Percentiles rank a stretch among this genome's conserved stretches.
Conservation (phyloP, 2,329 filamentous ascomycete genomes). For the Trichoderma atrobrunneum region DNA sequence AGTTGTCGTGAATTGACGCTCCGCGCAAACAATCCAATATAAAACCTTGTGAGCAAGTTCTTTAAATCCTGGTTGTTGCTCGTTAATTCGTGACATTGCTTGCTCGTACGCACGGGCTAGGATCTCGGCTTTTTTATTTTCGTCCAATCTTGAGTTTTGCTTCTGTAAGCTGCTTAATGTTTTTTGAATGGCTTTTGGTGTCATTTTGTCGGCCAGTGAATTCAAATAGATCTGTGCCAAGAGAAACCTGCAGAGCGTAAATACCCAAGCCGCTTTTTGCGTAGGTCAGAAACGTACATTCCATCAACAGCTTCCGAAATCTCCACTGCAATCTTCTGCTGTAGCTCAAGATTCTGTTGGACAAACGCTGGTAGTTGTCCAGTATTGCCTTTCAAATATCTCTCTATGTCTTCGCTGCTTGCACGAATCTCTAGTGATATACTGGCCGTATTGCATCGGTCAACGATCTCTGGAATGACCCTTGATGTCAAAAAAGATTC, state of each 20-base stretch:
- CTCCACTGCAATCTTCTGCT: not conserved
- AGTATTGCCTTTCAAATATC: not conserved
- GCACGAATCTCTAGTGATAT: not conserved
- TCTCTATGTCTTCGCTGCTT: not conserved
- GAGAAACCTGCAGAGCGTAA: not conserved
- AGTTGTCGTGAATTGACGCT: not conserved
- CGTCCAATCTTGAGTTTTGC: not conserved
- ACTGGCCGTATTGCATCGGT: not conserved
- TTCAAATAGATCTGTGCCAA: not conserved
- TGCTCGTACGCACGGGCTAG: not conserved
- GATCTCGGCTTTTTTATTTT: not conserved
- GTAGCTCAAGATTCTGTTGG: not conserved
- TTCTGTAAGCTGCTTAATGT: not conserved
- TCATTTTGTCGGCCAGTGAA: not conserved
- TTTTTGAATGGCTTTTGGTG: not conserved
- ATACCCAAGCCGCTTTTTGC: too few species aligned
- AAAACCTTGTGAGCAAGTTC: not conserved
- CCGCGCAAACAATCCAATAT: not conserved
- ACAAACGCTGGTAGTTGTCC: not conserved
- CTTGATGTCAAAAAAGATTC: constrained; percentile 24
- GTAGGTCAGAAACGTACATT: not conserved
- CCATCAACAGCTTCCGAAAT: not conserved
- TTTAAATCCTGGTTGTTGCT: not conserved
- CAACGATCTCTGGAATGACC: not conserved
- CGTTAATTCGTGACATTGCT: not conserved